Percentiles rank a stretch among this genome's conserved stretches.
Evolutionary conservation across 345 rosid genomes (phyloP).

Genomic region (Eucalyptus cloeziana): DNA sequence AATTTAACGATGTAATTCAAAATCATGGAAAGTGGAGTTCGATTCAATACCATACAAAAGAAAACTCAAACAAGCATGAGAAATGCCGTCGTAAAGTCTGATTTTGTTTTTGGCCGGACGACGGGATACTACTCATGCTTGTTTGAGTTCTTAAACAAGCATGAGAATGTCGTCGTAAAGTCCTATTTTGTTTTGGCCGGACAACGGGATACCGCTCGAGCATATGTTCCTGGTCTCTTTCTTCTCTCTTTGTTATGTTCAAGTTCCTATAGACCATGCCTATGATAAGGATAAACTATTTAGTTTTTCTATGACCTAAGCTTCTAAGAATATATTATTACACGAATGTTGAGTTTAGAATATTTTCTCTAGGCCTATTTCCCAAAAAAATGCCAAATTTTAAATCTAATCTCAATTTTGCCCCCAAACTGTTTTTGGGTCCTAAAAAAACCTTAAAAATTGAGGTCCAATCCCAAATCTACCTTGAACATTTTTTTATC

Average conservation of each 20-base stretch:
- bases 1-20: neutral
- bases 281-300: neutral
- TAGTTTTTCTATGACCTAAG: neutral
- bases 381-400: too few relatives aligned
- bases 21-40: neutral
- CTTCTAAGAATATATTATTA: neutral
- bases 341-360: accelerated
- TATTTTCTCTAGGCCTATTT: neutral
- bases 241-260: neutral
- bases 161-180: accelerated
- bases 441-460: too few relatives aligned
- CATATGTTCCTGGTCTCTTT: neutral
- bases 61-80: neutral
- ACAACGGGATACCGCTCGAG: accelerated
- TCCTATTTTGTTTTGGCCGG: neutral
- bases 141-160: neutral
- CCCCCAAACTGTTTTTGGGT: too few relatives aligned
- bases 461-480: too few relatives aligned
- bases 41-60: neutral
- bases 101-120: too few relatives aligned
- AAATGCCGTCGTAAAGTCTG: neutral
- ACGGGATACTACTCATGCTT: too few relatives aligned
- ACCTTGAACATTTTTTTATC: too few relatives aligned
- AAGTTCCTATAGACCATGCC: neutral
- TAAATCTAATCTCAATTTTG: too few relatives aligned